Conservation (phyloP, 345 rosid genomes). For the Eucalyptus sp. region DNA sequence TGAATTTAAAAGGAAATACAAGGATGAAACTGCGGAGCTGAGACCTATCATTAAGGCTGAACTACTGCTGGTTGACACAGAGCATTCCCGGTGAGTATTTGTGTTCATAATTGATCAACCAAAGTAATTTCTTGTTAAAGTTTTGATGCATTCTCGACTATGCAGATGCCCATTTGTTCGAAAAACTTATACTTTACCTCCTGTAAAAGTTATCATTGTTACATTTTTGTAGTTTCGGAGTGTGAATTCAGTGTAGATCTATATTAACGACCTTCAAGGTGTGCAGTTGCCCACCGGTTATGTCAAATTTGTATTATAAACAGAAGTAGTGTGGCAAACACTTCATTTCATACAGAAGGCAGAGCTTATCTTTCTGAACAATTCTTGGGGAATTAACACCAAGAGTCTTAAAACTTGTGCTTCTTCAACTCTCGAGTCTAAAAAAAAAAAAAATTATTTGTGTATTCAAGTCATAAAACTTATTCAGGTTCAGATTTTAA, state of each 20-base stretch:
- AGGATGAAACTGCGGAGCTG: constrained; percentile 85
- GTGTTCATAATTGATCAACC: background rate
- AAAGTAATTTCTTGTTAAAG: background rate
- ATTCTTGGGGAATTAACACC: background rate
- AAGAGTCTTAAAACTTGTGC: background rate
- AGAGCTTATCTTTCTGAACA: background rate
- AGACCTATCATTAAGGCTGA: constrained; percentile 63
- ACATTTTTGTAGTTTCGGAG: background rate
- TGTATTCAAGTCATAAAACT: background rate
- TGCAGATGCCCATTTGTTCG: background rate
- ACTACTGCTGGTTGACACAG: constrained; percentile 79
- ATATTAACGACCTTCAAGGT: background rate
- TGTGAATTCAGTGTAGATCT: background rate
- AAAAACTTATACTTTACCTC: background rate
- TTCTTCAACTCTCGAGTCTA: background rate
- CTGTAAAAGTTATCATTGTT: background rate
- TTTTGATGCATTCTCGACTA: background rate
- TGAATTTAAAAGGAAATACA: constrained; percentile 75
- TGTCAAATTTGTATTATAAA: background rate
- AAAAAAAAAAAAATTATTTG: too few species aligned
- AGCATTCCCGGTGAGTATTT: constrained; percentile 66
- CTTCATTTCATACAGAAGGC: background rate
- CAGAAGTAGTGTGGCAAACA: background rate
- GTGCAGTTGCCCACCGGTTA: background rate
- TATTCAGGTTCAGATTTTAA: background rate